Percentiles rank a stretch among this genome's conserved stretches.
These are phyloP conservation scores for Tubosaeta sp. DNA, from an alignment of 768 basidiomycete species.

Conservation along the genomic window DNA sequence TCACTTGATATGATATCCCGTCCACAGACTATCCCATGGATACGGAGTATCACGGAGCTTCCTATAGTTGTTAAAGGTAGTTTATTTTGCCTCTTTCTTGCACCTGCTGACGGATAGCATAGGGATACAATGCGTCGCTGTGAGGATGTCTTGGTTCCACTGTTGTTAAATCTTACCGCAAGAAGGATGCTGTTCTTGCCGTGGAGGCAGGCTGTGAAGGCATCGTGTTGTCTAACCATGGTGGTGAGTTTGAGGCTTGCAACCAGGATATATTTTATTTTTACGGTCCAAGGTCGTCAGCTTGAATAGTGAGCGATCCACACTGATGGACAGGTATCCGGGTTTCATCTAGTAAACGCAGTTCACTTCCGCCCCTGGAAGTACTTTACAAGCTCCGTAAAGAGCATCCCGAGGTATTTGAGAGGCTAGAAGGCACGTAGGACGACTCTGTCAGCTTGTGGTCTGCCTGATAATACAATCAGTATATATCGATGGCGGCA, in stretches of 20 bases:
- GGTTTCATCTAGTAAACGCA: constrained; percentile 26
- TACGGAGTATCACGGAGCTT: constrained; percentile 62
- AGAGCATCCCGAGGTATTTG: constrained; percentile 71
- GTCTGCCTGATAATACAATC: constrained; percentile 5
- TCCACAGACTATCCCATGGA: constrained; percentile 69
- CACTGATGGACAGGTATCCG: background rate
- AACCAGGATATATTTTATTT: background rate
- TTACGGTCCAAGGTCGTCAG: constrained; percentile 51
- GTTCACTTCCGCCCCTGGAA: constrained; percentile 74
- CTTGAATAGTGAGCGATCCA: constrained; percentile 61
- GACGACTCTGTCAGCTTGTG: background rate
- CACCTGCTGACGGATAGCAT: constrained; percentile 7
- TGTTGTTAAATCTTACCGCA: constrained; percentile 4
- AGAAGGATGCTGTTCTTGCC: constrained; percentile 81
- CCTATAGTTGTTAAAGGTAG: constrained; percentile 74
- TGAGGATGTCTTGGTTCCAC: constrained; percentile 23
- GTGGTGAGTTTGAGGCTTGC: constrained; percentile 44
- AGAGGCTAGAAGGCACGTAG: constrained; percentile 59
- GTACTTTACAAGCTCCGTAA: constrained; percentile 69
- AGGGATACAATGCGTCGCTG: constrained; percentile 76
- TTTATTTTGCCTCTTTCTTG: background rate
- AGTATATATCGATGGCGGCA: constrained; percentile 84
- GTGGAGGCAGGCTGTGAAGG: constrained; percentile 81
- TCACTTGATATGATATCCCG: background rate
- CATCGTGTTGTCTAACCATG: constrained; percentile 88